These are phyloP conservation scores for Akanthomyces dipterigenus DNA, from an alignment of 2,329 filamentous ascomycete genomes.

Conservation along the genomic window DNA sequence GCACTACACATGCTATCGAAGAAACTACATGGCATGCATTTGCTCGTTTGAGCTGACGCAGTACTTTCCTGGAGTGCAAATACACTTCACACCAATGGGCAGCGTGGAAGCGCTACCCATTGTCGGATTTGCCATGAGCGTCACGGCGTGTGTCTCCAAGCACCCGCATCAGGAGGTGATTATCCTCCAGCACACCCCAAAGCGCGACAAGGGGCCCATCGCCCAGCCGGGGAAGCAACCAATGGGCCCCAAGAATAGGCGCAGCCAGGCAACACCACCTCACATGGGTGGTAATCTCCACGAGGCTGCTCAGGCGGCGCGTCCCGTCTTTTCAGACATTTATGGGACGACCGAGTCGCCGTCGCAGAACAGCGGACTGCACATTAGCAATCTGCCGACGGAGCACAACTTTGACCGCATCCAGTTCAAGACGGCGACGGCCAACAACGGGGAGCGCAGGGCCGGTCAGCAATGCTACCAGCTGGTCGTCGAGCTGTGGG, in stretches of 20 bases:
- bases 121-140: constrained; percentile 71
- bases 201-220: constrained; percentile 81
- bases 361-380: no score
- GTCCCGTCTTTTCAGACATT: neutral
- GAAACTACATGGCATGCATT: constrained; percentile 84
- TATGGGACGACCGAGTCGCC: constrained; percentile 16
- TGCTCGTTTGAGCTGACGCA: constrained; percentile 70
- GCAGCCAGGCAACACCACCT: neutral
- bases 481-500: constrained; percentile 78
- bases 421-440: constrained; percentile 89
- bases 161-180: constrained; percentile 71
- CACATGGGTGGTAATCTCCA: neutral
- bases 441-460: constrained; percentile 86
- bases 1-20: constrained; percentile 87
- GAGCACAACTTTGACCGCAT: constrained; percentile 76
- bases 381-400: constrained; percentile 34
- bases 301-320: neutral
- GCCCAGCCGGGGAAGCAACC: constrained; percentile 64
- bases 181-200: constrained; percentile 84
- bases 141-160: constrained; percentile 76
- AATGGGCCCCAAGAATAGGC: constrained; percentile 53
- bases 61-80: constrained; percentile 35
- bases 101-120: constrained; percentile 57
- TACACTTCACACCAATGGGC: constrained; percentile 42
- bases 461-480: constrained; percentile 92